Conservation (phyloP, 2,329 filamentous ascomycete species). For the Colletotrichum somersetense region DNA sequence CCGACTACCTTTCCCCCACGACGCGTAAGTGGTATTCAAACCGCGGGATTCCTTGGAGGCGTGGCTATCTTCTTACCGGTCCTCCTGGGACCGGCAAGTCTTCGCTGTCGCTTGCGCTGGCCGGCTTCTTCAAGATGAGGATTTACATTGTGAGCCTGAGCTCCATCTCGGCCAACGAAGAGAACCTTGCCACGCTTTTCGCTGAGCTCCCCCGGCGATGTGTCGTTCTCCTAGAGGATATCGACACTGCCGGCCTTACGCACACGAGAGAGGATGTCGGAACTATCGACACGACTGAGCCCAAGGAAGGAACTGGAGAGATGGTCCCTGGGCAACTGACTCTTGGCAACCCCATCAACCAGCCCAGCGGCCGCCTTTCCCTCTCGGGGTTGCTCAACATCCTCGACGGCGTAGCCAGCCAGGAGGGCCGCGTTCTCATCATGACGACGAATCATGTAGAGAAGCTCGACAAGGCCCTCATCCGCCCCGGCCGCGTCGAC, state of each 20-base stretch:
- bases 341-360: constrained; percentile 46
- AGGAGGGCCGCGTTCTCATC: constrained; percentile 72
- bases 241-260: constrained; percentile 79
- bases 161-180: constrained; percentile 72
- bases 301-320: constrained; percentile 44
- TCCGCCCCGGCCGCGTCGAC: constrained; percentile 73
- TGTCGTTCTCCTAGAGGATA: constrained; percentile 81
- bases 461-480: constrained; percentile 71
- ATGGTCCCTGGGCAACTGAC: constrained; percentile 52
- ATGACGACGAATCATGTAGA: constrained; percentile 76
- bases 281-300: constrained; percentile 18
- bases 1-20: constrained; percentile 72
- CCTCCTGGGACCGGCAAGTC: constrained; percentile 86
- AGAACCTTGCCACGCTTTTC: constrained; percentile 74
- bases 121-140: constrained; percentile 76
- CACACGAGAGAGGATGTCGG: constrained; percentile 62
- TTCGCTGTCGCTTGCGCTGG: constrained; percentile 76
- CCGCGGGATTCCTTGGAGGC: constrained; percentile 85
- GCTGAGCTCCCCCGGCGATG: constrained; percentile 76
- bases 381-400: constrained; percentile 85
- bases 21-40: constrained; percentile 85
- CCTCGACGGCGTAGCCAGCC: constrained; percentile 78
- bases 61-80: constrained; percentile 85
- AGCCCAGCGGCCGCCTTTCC: constrained; percentile 62
- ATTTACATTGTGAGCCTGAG: constrained; percentile 80